phyloP scores from a whole-genome alignment of 352 stramenopile species.

The Phytophthora megakarya region DNA sequence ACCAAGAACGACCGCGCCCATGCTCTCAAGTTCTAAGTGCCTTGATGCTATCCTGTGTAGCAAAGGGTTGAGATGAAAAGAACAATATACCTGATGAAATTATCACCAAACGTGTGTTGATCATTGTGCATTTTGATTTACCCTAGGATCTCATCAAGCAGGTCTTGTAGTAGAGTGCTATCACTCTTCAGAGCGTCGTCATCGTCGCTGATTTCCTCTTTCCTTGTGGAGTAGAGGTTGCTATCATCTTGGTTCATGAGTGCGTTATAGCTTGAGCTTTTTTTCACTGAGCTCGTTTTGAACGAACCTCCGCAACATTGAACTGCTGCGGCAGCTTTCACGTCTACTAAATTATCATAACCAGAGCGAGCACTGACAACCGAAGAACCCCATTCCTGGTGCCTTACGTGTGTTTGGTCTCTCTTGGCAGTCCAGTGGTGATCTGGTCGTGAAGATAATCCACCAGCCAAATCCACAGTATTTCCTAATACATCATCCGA shows the following conservation, averaged over 20 bases:
- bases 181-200: conserved; percentile 34
- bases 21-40: conserved; percentile 98
- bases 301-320: conserved; percentile 24
- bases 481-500: conserved; percentile 1
- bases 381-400: conserved; percentile 29
- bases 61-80: conserved; percentile 36
- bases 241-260: conserved; percentile 8
- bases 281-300: conserved; percentile 8
- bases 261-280: conserved; percentile 29
- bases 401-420: conserved; percentile 16
- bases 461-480: conserved; percentile 18
- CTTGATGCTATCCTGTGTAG: conserved; percentile 30
- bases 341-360: conserved; percentile 22
- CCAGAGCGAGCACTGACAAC: conserved; percentile 22
- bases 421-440: conserved; percentile 27
- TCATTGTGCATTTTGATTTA: not conserved
- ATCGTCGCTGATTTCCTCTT: conserved; percentile 38
- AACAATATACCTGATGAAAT: conserved; percentile 75
- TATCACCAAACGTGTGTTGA: too few relatives aligned
- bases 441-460: conserved; percentile 31
- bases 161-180: conserved; percentile 62
- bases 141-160: conserved; percentile 75
- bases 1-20: conserved; percentile 98
- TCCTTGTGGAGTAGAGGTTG: conserved; percentile 36
- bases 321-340: conserved; percentile 13